Conservation (phyloP, 2,329 filamentous ascomycete genomes). For the Fusarium verrucosum region DNA sequence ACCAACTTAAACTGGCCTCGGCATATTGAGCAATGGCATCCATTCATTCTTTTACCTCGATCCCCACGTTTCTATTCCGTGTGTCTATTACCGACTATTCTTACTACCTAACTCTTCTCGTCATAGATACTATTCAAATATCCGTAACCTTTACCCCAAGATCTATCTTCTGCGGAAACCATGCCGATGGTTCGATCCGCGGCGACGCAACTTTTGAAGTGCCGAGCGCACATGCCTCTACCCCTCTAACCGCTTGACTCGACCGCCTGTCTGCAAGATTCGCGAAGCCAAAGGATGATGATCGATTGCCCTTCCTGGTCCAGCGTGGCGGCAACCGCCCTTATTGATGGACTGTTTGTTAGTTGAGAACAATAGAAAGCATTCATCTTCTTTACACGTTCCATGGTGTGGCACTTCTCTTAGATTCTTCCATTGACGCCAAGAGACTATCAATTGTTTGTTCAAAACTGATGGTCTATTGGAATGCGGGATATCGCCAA, state of each 20-base stretch:
- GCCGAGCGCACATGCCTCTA: slow-evolving; percentile 20
- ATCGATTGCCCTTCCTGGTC: background rate
- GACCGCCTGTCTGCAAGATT: background rate
- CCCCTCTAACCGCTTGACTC: background rate
- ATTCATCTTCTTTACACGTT: background rate
- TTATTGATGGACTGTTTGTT: background rate
- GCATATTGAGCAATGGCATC: slow-evolving; percentile 20
- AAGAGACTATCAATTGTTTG: background rate
- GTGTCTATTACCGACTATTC: background rate
- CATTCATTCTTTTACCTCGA: slow-evolving; percentile 2
- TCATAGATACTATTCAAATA: slow-evolving; percentile 5
- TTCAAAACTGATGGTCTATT: background rate
- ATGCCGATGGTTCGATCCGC: slow-evolving; percentile 8
- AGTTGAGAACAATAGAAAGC: slow-evolving; percentile 9
- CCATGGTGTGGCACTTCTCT: background rate
- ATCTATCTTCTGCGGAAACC: slow-evolving; percentile 11
- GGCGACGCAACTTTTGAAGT: slow-evolving; percentile 11
- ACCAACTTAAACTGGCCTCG: slow-evolving; percentile 12
- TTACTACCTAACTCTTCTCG: slow-evolving; percentile 19
- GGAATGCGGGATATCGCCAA: slow-evolving; percentile 14
- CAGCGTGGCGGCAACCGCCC: background rate
- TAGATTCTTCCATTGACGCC: slow-evolving; percentile 1
- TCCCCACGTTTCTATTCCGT: slow-evolving; percentile 21
- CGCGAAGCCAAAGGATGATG: background rate
- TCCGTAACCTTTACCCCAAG: slow-evolving; percentile 9